Conservation (phyloP, 768 basidiomycete genomes). For the Hydnomerulius pinastri region DNA sequence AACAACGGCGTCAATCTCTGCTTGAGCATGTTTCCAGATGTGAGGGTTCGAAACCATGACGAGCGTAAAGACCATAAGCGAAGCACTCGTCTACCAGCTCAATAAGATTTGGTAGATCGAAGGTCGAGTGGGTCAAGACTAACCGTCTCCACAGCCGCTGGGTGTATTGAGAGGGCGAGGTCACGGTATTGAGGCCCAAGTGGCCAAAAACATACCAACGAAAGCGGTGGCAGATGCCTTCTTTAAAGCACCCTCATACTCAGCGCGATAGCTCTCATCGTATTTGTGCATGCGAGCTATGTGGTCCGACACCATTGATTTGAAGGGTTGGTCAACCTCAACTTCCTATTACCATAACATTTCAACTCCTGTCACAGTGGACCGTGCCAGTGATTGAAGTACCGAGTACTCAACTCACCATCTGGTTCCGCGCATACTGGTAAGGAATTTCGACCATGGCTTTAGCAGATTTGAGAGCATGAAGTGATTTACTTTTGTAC, state of each 20-base stretch:
- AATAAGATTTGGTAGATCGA: neutral
- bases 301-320: constrained; percentile 7
- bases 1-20: neutral
- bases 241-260: constrained; percentile 5
- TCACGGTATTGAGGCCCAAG: neutral
- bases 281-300: neutral
- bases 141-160: constrained; percentile 6
- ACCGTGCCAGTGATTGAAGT: too few species aligned
- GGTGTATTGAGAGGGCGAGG: neutral
- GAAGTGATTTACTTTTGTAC: neutral
- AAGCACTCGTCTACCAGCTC: neutral
- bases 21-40: neutral
- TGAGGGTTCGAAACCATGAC: constrained; percentile 4
- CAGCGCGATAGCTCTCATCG: neutral
- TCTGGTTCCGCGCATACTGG: constrained; percentile 2
- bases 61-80: constrained; percentile 1
- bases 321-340: neutral
- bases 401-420: constrained; percentile 5
- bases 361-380: too few species aligned
- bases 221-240: constrained; percentile 1
- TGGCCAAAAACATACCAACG: neutral
- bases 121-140: neutral
- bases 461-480: neutral
- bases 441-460: constrained; percentile 5
- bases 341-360: too few species aligned